phyloP scores from a whole-genome alignment of 2,329 filamentous ascomycete genomes.

The Leptographium galeiforme region DNA sequence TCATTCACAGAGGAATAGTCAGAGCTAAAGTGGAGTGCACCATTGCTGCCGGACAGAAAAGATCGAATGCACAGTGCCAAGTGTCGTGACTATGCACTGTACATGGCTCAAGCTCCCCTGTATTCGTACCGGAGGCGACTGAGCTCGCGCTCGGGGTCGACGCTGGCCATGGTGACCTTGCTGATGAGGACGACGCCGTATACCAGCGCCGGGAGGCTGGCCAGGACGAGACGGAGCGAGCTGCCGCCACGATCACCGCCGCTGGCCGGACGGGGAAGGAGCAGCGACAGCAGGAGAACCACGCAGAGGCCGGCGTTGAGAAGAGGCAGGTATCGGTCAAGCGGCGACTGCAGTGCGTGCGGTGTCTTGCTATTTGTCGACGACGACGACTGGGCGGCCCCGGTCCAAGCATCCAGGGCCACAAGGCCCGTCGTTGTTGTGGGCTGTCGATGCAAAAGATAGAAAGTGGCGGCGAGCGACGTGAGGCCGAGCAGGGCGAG shows the following conservation, averaged over 20 bases:
- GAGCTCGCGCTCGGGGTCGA: conserved; percentile 56
- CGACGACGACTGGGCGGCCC: conserved; percentile 13
- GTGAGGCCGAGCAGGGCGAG: conserved; percentile 45
- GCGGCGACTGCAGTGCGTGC: conserved; percentile 19
- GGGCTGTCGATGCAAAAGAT: conserved; percentile 43
- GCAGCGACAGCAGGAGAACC: conserved; percentile 33
- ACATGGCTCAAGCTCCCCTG: conserved; percentile 43
- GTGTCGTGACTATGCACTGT: neutral
- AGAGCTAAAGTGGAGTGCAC: too few relatives aligned
- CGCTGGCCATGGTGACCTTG: conserved; percentile 51
- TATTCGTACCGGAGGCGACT: conserved; percentile 48
- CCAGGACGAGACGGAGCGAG: conserved; percentile 22
- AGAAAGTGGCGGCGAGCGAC: conserved; percentile 49
- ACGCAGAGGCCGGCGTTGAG: conserved; percentile 45
- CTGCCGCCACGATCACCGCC: conserved; percentile 18
- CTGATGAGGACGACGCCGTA: conserved; percentile 47
- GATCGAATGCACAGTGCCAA: neutral
- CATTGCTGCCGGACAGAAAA: too few relatives aligned
- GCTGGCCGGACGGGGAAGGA: conserved; percentile 15
- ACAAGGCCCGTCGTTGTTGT: conserved; percentile 40
- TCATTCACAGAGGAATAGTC: neutral
- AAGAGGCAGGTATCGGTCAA: conserved; percentile 45
- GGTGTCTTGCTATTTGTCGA: neutral
- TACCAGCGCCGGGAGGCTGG: conserved; percentile 41
- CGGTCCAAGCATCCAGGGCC: conserved; percentile 30